Evolutionary conservation across 1,139 yeast genomes (phyloP).

Genomic region (Meyerozyma athensensis): DNA sequence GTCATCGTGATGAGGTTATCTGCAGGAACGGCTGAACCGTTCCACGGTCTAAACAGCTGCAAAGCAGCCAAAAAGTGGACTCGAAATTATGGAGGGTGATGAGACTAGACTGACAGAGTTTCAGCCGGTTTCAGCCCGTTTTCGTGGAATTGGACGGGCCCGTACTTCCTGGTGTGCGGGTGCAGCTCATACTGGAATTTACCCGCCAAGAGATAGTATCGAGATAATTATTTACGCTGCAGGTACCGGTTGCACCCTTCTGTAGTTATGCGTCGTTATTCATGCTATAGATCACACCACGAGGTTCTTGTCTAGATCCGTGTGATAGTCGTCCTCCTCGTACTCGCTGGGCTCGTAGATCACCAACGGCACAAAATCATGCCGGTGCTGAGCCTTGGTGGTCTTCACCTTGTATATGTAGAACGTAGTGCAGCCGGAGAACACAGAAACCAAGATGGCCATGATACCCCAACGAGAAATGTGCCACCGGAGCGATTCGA

Average conservation of each 20-base stretch:
- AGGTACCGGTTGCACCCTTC: background rate
- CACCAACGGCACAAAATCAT: constrained; percentile 40
- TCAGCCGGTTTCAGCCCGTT: too few species aligned
- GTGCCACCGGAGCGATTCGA: constrained; percentile 90
- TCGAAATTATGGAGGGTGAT: too few species aligned
- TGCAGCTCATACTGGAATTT: too few species aligned
- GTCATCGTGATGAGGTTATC: constrained; percentile 1
- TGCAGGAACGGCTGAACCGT: constrained; percentile 4
- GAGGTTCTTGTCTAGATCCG: constrained; percentile 33
- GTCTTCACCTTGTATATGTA: constrained; percentile 30
- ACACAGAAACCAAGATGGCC: constrained; percentile 46
- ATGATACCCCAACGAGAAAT: constrained; percentile 82
- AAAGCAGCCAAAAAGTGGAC: too few species aligned
- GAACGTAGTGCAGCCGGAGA: constrained; percentile 40
- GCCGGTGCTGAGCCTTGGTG: constrained; percentile 12
- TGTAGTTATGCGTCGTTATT: constrained; percentile 1
- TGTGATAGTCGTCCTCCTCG: constrained; percentile 45
- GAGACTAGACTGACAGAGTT: too few species aligned
- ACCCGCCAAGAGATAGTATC: too few species aligned
- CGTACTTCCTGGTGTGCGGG: too few species aligned
- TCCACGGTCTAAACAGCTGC: too few species aligned
- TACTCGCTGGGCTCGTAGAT: constrained; percentile 46
- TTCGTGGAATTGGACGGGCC: too few species aligned
- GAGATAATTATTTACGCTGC: background rate
- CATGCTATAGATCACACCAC: constrained; percentile 7